phyloP scores from a whole-genome alignment of 306 rosid genomes.

The Psophocarpus tetragonolobus region DNA sequence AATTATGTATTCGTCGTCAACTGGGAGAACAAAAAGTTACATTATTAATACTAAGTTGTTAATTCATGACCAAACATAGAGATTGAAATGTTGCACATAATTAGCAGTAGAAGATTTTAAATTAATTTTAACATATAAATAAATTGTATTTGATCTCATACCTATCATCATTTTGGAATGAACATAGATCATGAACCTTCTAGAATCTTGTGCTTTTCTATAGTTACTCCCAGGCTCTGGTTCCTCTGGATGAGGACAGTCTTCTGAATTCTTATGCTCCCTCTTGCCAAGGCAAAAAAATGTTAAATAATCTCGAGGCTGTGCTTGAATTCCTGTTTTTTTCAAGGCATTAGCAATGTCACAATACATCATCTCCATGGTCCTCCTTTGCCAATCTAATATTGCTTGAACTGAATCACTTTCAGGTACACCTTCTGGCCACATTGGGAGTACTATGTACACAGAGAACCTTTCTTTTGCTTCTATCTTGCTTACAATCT shows the following conservation, averaged over 20 bases:
- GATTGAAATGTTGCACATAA: background rate
- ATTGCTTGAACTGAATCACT: slow-evolving; percentile 84
- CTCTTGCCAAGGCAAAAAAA: slow-evolving; percentile 88
- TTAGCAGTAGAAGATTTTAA: background rate
- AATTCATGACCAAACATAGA: background rate
- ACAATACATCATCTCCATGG: slow-evolving; percentile 80
- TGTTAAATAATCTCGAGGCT: slow-evolving; percentile 64
- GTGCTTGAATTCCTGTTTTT: slow-evolving; percentile 40
- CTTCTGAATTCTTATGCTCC: slow-evolving; percentile 40
- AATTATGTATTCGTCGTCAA: slow-evolving; percentile 87
- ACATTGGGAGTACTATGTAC: slow-evolving; percentile 81
- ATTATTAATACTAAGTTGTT: background rate
- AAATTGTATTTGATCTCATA: slow-evolving; percentile 24
- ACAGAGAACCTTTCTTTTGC: slow-evolving; percentile 64
- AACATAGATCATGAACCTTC: slow-evolving; percentile 92
- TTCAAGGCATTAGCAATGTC: slow-evolving; percentile 60
- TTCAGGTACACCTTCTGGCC: slow-evolving; percentile 88
- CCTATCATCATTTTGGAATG: slow-evolving; percentile 97
- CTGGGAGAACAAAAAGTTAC: slow-evolving; percentile 27
- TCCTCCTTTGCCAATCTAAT: slow-evolving; percentile 84
- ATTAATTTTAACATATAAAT: background rate
- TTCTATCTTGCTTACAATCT: slow-evolving; percentile 79
- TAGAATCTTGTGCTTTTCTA: slow-evolving; percentile 50
- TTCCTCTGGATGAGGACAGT: slow-evolving; percentile 53
- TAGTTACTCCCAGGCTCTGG: slow-evolving; percentile 63